These are phyloP conservation scores for Fusarium redolens DNA, from an alignment of 2,329 filamentous ascomycete species.

Conservation along the genomic window DNA sequence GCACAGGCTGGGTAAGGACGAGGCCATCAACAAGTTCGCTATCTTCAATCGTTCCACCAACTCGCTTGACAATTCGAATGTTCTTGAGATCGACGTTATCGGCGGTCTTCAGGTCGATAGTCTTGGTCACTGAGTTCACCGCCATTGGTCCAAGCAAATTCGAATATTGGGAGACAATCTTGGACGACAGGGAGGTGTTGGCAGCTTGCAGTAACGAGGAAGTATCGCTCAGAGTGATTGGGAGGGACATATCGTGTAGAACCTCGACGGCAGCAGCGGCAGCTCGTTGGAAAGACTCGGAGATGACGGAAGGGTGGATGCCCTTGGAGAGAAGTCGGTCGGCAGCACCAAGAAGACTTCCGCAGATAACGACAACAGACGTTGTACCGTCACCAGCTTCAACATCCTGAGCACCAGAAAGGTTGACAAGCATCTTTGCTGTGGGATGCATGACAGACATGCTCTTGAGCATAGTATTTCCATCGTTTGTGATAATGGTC, in stretches of 20 bases:
- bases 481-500: conserved; percentile 99
- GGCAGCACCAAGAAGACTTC: conserved; percentile 91
- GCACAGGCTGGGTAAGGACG: conserved; percentile 89
- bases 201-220: conserved; percentile 93
- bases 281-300: conserved; percentile 96
- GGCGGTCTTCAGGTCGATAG: conserved; percentile 94
- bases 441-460: conserved; percentile 99
- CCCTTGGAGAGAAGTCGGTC: conserved; percentile 91
- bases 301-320: conserved; percentile 97
- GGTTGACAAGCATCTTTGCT: conserved; percentile 98
- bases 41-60: conserved; percentile 97
- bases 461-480: conserved; percentile 98
- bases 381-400: conserved; percentile 98
- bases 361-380: conserved; percentile 97
- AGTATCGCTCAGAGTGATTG: conserved; percentile 88
- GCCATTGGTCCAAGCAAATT: conserved; percentile 97
- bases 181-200: conserved; percentile 96
- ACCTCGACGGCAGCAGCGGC: conserved; percentile 89
- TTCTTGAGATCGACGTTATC: conserved; percentile 97
- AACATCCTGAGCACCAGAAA: conserved; percentile 96
- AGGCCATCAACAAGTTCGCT: conserved; percentile 96
- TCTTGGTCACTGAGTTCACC: conserved; percentile 94
- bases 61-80: conserved; percentile 97
- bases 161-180: conserved; percentile 98
- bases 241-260: conserved; percentile 94